Conservation (phyloP, 148 eudicot genomes). For the Silene latifolia region DNA sequence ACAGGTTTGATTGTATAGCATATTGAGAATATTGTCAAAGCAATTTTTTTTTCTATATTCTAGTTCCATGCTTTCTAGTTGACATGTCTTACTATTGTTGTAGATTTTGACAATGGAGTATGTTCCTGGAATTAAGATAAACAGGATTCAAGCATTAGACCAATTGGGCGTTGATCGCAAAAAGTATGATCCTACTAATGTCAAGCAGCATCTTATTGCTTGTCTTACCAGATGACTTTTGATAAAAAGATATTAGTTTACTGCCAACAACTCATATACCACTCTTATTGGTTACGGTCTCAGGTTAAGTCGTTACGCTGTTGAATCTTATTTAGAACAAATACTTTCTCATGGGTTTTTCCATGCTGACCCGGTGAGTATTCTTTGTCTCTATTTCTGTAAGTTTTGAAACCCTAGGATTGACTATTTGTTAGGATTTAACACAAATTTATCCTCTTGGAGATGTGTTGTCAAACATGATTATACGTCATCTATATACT, state of each 20-base stretch:
- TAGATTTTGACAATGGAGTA: conserved; percentile 96
- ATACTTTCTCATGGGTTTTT: conserved; percentile 92
- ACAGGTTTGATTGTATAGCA: conserved; percentile 51
- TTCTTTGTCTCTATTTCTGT: not conserved
- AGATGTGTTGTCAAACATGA: not conserved
- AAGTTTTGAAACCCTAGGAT: not conserved
- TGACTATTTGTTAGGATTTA: not conserved
- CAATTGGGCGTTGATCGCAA: conserved; percentile 91
- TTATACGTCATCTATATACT: not conserved
- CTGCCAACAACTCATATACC: not conserved
- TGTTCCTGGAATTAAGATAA: conserved; percentile 95
- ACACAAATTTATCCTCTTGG: not conserved
- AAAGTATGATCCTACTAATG: conserved; percentile 42
- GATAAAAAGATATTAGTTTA: not conserved
- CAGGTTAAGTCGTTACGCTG: conserved; percentile 95
- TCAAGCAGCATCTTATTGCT: not conserved
- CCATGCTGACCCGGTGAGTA: conserved; percentile 97
- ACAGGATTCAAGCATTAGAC: conserved; percentile 86
- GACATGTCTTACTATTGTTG: conserved; percentile 15
- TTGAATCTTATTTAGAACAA: conserved; percentile 92
- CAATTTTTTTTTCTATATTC: conserved; percentile 3
- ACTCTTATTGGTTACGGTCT: not conserved
- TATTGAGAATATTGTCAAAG: conserved; percentile 5
- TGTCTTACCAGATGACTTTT: not conserved
- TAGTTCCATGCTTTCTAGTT: conserved; percentile 25